Evolutionary conservation across 2,329 filamentous ascomycete species (phyloP), one percentile per base, ranked within the genome.

Genomic region (Fusarium poae): DNA sequence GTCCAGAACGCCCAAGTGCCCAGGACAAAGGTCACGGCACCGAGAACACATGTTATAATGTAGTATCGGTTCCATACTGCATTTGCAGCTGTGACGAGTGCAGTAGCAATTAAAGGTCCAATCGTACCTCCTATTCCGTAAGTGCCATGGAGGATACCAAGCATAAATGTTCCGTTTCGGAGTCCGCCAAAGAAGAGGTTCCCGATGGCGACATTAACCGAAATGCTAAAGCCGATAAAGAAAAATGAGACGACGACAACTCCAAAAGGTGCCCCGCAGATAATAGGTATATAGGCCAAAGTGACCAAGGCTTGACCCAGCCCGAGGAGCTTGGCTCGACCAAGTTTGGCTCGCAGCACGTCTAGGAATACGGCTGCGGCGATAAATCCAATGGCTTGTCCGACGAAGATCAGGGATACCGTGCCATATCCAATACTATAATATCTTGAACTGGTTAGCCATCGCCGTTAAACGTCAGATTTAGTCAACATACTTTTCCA

Each of bases 351-450:
- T 55, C 89, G 84, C 6, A 94, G 80, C 2, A 80, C 78, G 72
- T 94, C 90, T n/a, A 91, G 85, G 65, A 91, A 83, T 37, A 90
- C 86, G 2, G 92, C 92, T 2, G 91, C 90, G 15, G 85, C 77
- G 74, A 97, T 89, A 80, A 93, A 97, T 18, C 93, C 93, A 6
- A 90, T 68, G 1, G 93, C 92, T 71, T 92, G 92, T 44, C 90
- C 87, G 30, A 96, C 86, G 81, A 96, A 97, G 74, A 97, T 92
- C 37, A 95, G 82, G 3, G 93, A 95, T 4, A 96, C 91, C 11
- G 93, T 79, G 4, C 89, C 91, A 76, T 96, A 95, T 42, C 90
- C 90, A 57, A 96, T 92, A 60, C 84, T 70, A 75, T 95, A 97
- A 72, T 91, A 78, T 44, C 85, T 88, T 45, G 10, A 12, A 5